Percentiles rank a stretch among this genome's conserved stretches.
Conservation (phyloP, 139 green algal genomes). For the Chlamydomonas urium region DNA sequence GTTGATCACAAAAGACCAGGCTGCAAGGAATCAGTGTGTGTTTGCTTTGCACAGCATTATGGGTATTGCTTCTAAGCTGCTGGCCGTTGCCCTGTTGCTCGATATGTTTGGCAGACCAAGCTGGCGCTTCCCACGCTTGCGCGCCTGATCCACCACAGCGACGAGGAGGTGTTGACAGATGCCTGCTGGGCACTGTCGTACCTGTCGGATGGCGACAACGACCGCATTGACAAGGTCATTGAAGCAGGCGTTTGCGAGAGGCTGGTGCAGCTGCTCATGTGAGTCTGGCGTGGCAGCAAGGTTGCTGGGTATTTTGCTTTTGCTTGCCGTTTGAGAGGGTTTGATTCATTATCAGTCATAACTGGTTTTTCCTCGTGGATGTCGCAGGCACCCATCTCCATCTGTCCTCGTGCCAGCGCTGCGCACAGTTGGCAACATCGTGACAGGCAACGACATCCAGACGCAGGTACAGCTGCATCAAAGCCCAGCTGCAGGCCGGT, state of each 20-base stretch:
- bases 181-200: slow-evolving; percentile 99
- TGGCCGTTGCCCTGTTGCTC: background rate
- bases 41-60: no score
- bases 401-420: slow-evolving; percentile 95
- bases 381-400: slow-evolving; percentile 12
- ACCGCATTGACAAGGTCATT: slow-evolving; percentile 98
- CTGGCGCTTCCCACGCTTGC: slow-evolving; percentile 86
- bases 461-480: slow-evolving; percentile 66
- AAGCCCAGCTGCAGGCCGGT: background rate
- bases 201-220: slow-evolving; percentile 96
- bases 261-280: slow-evolving; percentile 71
- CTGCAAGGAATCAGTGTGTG: no score
- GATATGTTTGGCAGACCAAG: slow-evolving; percentile 66
- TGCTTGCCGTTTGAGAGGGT: background rate
- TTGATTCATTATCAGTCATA: background rate
- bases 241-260: slow-evolving; percentile 85
- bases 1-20: slow-evolving; percentile 8
- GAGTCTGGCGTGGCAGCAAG: background rate
- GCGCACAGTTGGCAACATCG: slow-evolving; percentile 98
- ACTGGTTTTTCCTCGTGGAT: slow-evolving; percentile 1
- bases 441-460: slow-evolving; percentile 94
- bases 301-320: no score
- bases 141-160: slow-evolving; percentile 83
- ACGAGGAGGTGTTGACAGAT: slow-evolving; percentile 98
- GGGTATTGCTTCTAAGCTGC: no score